Evolutionary conservation across 2,329 filamentous ascomycete species (phyloP).

Genomic region (Dothistroma pini): DNA sequence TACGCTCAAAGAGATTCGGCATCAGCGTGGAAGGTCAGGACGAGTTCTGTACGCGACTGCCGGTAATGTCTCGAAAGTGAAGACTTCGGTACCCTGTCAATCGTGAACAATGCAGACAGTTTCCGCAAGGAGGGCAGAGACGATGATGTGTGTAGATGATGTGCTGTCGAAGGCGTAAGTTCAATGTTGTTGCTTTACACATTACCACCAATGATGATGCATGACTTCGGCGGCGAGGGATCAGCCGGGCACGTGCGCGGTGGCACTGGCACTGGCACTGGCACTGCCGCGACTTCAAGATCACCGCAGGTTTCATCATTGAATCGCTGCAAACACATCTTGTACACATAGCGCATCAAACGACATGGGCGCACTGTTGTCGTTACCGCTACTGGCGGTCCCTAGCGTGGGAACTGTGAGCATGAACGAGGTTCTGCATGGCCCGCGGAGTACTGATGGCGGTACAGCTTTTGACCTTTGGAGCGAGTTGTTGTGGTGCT

Average conservation of each 20-base stretch:
- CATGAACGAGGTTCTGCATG: slow-evolving; percentile 23
- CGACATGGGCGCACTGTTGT: slow-evolving; percentile 85
- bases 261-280: neutral
- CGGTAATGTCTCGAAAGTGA: too few species aligned
- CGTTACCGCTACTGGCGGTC: slow-evolving; percentile 81
- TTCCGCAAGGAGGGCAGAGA: too few species aligned
- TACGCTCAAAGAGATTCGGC: too few species aligned
- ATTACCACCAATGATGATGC: too few species aligned
- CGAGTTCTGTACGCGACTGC: too few species aligned
- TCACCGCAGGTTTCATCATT: neutral
- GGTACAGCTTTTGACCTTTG: slow-evolving; percentile 67
- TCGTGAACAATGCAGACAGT: too few species aligned
- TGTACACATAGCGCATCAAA: slow-evolving; percentile 1
- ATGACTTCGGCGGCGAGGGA: too few species aligned
- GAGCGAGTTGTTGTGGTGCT: slow-evolving; percentile 90
- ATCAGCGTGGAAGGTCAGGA: too few species aligned
- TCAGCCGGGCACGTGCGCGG: neutral
- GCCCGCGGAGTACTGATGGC: slow-evolving; percentile 14
- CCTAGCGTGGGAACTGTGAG: slow-evolving; percentile 82
- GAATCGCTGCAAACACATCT: neutral
- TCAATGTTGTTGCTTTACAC: too few species aligned
- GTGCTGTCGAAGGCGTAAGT: too few species aligned
- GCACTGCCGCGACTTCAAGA: neutral
- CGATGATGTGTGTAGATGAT: too few species aligned
- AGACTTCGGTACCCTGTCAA: too few species aligned